Percentiles rank a stretch among this genome's conserved stretches.
phyloP scores from a whole-genome alignment of 192 early-diverging fungal genomes.

The Funneliformis geosporum region DNA sequence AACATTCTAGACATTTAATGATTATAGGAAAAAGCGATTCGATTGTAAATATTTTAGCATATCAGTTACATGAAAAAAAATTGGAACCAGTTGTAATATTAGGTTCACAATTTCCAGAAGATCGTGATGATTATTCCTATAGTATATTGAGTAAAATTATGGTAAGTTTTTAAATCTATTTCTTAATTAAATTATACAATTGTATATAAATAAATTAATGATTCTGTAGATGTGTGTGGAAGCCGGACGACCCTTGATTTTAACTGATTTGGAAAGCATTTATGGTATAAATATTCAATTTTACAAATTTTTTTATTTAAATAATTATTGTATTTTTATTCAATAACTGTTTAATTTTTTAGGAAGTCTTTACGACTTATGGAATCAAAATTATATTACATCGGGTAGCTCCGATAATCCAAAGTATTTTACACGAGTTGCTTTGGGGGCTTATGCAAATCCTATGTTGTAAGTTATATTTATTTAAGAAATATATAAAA shows the following conservation, averaged over 20 bases:
- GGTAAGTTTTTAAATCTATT: not conserved
- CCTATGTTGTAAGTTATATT: conserved; percentile 17
- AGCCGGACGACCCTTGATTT: conserved; percentile 22
- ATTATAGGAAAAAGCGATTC: conserved; percentile 35
- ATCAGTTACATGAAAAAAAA: conserved; percentile 14
- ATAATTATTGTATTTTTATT: not conserved
- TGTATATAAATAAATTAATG: no score
- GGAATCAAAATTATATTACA: conserved; percentile 36
- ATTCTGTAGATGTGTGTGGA: conserved; percentile 24
- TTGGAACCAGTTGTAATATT: conserved; percentile 30
- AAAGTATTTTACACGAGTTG: conserved; percentile 27
- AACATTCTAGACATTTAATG: conserved; percentile 31
- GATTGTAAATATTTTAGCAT: conserved; percentile 26
- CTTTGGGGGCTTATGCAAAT: conserved; percentile 34
- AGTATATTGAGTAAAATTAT: conserved; percentile 33
- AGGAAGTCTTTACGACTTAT: conserved; percentile 34
- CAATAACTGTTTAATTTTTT: not conserved
- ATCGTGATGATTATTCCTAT: conserved; percentile 35
- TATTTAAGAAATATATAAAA: no score
- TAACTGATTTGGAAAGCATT: conserved; percentile 2
- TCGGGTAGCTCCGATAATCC: conserved; percentile 18
- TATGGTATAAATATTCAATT: not conserved
- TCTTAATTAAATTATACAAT: no score
- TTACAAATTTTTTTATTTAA: not conserved
- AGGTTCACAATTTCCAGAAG: conserved; percentile 35